Evolutionary conservation across 805 yeast genomes (phyloP), one percentile per base, ranked within the genome.

Genomic region (Debaryomyces castellii): DNA sequence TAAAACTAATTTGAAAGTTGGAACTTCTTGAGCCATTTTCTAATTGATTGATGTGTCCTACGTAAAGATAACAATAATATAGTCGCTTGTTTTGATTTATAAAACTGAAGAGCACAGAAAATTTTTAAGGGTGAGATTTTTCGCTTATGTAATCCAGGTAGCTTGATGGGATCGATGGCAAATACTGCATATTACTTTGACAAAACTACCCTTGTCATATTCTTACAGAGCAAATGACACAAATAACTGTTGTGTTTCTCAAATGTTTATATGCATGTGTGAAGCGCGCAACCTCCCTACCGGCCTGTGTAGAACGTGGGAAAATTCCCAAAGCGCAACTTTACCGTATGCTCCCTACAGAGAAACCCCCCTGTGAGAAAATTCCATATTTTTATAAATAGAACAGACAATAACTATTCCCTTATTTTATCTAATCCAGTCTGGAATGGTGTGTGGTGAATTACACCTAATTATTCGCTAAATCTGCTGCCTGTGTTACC

Each of bases 1-100:
- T 66, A 94, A 85, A 64, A 94, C 99, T 73, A 94, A 84, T 81
- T 94, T 94, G 77, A 94, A 94, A 58, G 96, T 89, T 60, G 99
- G 98, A 73, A 90, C 95, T 78, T 83, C 85, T 64, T 75, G 76
- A 62, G 87, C 82, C 88, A 84, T 83, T 55, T 49, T 69, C 24
- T 48, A 23, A 22, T 37, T 14, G 28, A 37, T 22, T 22, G 23
- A 37, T 37, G 20, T 22, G 30, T 18, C 23, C 20, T 22, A 37
- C 23, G n/a, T n/a, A 10, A 23, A 37, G 28, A 22, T 22, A 37
- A 23, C 21, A 22, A 21, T 18, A 22, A 5, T 22, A 23, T 37
- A 37, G 17, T 37, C 21, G 28, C 30, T 39, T 39, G 42, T 41
- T 35, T 41, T 41, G 44, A 41, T 41, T 34, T 34, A 23, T 17